These are phyloP conservation scores for Rubroboletus pulcherrimus DNA, from an alignment of 768 basidiomycete genomes.

Conservation along the genomic window DNA sequence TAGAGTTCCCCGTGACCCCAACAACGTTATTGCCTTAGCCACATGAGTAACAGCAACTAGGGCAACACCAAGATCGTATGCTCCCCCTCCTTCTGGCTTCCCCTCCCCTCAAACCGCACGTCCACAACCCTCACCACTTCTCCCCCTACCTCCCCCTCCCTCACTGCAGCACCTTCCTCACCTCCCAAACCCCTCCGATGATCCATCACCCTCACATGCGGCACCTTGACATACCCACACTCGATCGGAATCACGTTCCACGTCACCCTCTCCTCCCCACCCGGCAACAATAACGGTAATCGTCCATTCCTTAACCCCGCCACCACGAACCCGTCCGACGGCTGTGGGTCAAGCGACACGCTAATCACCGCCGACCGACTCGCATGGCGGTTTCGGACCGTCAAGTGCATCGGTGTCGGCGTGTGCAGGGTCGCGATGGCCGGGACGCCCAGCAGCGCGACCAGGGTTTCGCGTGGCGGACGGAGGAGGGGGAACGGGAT, in stretches of 20 bases:
- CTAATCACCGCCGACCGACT: conserved; percentile 64
- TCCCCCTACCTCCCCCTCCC: conserved; percentile 31
- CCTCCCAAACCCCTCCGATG: conserved; percentile 39
- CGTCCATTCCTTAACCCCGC: conserved; percentile 68
- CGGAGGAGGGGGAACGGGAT: conserved; percentile 59
- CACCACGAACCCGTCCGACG: conserved; percentile 73
- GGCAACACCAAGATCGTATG: conserved; percentile 20
- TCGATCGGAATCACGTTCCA: conserved; percentile 75
- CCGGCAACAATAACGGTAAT: conserved; percentile 70
- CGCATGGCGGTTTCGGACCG: conserved; percentile 62
- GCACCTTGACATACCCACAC: conserved; percentile 64
- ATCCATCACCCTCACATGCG: conserved; percentile 56
- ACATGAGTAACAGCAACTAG: background rate
- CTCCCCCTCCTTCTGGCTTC: conserved; percentile 2
- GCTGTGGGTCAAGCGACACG: conserved; percentile 68
- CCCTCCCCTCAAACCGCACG: conserved; percentile 39
- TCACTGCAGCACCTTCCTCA: conserved; percentile 11
- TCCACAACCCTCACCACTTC: conserved; percentile 54
- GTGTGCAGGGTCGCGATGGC: conserved; percentile 61
- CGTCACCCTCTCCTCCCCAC: conserved; percentile 56
- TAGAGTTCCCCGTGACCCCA: no score
- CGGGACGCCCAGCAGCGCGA: conserved; percentile 64
- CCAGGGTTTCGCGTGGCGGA: conserved; percentile 57
- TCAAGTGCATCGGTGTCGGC: conserved; percentile 52
- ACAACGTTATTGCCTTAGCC: no score